Evolutionary conservation across 106 monocot genomes (phyloP).

Genomic region (Allium cepa): DNA sequence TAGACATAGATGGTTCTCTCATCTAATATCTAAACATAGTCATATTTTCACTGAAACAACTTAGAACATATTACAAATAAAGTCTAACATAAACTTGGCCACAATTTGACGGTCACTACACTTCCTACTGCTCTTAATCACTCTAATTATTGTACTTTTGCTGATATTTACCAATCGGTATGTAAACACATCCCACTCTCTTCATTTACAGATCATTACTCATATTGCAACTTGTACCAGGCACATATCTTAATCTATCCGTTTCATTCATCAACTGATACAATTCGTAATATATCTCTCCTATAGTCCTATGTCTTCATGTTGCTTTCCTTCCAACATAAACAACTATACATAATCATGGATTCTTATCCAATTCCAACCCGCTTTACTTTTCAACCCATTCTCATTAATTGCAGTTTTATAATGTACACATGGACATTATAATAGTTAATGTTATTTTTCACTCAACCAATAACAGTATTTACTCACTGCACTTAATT

Average conservation of each 20-base stretch:
- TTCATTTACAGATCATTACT: conserved; percentile 20
- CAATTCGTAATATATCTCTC: conserved; percentile 40
- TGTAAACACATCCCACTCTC: conserved; percentile 34
- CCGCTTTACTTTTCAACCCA: conserved; percentile 29
- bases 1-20: too few relatives aligned
- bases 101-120: conserved; percentile 60
- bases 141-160: conserved; percentile 22
- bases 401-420: conserved; percentile 31
- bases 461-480: too few relatives aligned
- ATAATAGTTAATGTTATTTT: too few relatives aligned
- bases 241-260: conserved; percentile 36
- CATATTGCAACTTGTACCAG: conserved; percentile 40
- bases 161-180: conserved; percentile 41
- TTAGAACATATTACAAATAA: too few relatives aligned
- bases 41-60: too few relatives aligned
- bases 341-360: conserved; percentile 34
- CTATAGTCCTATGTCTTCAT: conserved; percentile 35
- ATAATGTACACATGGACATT: too few relatives aligned
- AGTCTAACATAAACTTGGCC: conserved; percentile 37
- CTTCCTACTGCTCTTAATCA: conserved; percentile 56
- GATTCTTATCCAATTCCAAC: conserved; percentile 29
- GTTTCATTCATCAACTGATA: conserved; percentile 33
- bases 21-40: too few relatives aligned
- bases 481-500: too few relatives aligned
- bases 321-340: conserved; percentile 29